Evolutionary conservation across 495 filamentous ascomycete species (phyloP).

Genomic region (Lophiotrema nucula): DNA sequence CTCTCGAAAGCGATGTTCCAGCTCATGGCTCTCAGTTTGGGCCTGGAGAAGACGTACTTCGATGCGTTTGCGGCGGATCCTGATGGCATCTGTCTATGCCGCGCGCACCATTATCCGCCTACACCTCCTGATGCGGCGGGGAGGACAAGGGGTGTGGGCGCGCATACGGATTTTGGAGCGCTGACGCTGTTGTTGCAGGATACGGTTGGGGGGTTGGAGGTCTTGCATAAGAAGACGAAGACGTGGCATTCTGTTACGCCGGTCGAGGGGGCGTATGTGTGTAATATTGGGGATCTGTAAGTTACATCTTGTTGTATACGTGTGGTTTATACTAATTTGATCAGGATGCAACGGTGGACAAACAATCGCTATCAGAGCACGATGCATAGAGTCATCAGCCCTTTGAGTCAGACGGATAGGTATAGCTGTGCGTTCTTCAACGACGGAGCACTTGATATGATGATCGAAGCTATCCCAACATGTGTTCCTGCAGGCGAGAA

Average conservation of each 20-base stretch:
- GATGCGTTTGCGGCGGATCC: slow-evolving; percentile 45
- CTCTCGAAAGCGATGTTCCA: slow-evolving; percentile 38
- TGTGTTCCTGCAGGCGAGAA: slow-evolving; percentile 11
- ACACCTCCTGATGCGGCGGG: slow-evolving; percentile 39
- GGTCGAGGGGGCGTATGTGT: slow-evolving; percentile 27
- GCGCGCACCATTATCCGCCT: slow-evolving; percentile 51
- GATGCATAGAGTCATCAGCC: slow-evolving; percentile 41
- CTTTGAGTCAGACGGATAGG: slow-evolving; percentile 5
- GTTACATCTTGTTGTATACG: too few species aligned
- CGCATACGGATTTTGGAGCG: slow-evolving; percentile 51
- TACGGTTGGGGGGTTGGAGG: slow-evolving; percentile 22
- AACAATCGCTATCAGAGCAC: slow-evolving; percentile 40
- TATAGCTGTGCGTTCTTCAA: slow-evolving; percentile 22
- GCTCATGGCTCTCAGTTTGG: slow-evolving; percentile 46
- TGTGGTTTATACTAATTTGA: too few species aligned
- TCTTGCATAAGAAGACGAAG: slow-evolving; percentile 14
- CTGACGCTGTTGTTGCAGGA: background rate
- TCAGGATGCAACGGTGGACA: too few species aligned
- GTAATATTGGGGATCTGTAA: slow-evolving; percentile 37
- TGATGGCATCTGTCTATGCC: slow-evolving; percentile 33
- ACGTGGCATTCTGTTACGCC: slow-evolving; percentile 33
- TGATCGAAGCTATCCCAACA: slow-evolving; percentile 5
- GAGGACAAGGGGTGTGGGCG: too few species aligned
- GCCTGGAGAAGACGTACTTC: slow-evolving; percentile 43
- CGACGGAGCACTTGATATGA: slow-evolving; percentile 13